Evolutionary conservation across 331 rosid species (phyloP).

Genomic region (Pyrus hybrid): DNA sequence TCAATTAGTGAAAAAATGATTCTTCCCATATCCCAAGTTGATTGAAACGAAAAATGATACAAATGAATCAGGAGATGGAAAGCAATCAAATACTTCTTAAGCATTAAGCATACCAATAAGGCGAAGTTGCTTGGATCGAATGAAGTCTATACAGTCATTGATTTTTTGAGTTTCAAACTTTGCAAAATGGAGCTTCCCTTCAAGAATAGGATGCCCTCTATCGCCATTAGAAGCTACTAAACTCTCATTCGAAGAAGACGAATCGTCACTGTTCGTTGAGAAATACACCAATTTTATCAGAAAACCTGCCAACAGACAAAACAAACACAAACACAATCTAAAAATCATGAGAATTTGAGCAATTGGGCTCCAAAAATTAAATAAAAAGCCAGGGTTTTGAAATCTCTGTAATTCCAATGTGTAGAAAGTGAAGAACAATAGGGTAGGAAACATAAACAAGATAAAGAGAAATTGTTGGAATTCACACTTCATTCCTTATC

Average conservation of each 20-base stretch:
- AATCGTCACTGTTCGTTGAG: slow-evolving; percentile 35
- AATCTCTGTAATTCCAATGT: slow-evolving; percentile 9
- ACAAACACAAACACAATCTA: background rate
- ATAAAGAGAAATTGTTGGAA: no score
- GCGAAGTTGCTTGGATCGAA: slow-evolving; percentile 56
- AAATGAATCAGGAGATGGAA: background rate
- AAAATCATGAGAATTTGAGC: background rate
- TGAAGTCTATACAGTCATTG: slow-evolving; percentile 67
- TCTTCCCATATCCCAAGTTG: background rate
- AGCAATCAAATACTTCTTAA: background rate
- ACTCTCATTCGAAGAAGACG: slow-evolving; percentile 25
- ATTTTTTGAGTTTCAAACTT: slow-evolving; percentile 82
- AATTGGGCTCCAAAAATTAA: background rate
- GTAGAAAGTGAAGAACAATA: no score
- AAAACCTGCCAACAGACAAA: slow-evolving; percentile 46
- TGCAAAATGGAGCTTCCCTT: slow-evolving; percentile 74
- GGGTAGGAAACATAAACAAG: no score
- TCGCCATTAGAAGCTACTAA: slow-evolving; percentile 26
- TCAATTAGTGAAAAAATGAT: background rate
- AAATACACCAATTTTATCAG: slow-evolving; percentile 73
- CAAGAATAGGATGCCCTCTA: slow-evolving; percentile 28
- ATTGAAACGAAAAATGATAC: background rate
- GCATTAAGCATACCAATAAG: slow-evolving; percentile 36
- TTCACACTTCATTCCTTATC: no score
- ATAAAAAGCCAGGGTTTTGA: slow-evolving; percentile 17